Base-by-base conservation (phyloP, 345 rosid genomes). In the Eucalyptus regnans region DNA sequence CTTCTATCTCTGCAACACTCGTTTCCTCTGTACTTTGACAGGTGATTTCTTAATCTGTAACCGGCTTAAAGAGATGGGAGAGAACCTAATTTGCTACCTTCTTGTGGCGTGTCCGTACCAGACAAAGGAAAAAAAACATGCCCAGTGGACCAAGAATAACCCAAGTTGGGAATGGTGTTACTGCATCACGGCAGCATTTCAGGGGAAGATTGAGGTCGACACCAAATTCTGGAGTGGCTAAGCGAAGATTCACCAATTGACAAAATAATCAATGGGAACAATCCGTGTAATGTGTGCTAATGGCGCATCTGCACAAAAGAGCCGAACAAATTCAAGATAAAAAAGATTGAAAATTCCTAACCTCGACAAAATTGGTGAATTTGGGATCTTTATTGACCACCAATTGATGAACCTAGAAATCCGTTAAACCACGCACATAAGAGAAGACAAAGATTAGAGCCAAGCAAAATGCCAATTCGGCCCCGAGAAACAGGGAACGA, bases 161-260 rank as follows among this genome's bases (percentile, higher is more conserved):
- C 71, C 37, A 64, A 64, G 71, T 29, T 22, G 83, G 81, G 83
- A 71, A 71, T 10, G 46, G 46, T 10, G 14, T 71, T 37, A 37
- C 12, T 37, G 14, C 3, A 3, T 37, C 27, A 22, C 1, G 13
- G 49, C 17, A 41, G 79, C 48, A 46, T 58, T 41, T 33, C 16
- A 9, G 64, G 3, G 54, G 64, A 76, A 44, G 23, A 44, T 49
- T 66, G 88, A 33, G 88, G 85, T 41, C 54, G 62, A 88, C 33
- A 93, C 90, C 71, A 92, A 91, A 54, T 91, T 89, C 87, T 91
- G 89, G 86, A 95, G 56, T 51, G 56, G 56, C 56, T 51, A 51
- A 51, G 56, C 9, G 4, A 51, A 51, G 22, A 51, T 51, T 51
- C 56, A 51, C 22, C 56, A 51, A 51, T 17, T 51, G 56, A 51